phyloP scores from a whole-genome alignment of 331 rosid species.

The Quercus tomentella region DNA sequence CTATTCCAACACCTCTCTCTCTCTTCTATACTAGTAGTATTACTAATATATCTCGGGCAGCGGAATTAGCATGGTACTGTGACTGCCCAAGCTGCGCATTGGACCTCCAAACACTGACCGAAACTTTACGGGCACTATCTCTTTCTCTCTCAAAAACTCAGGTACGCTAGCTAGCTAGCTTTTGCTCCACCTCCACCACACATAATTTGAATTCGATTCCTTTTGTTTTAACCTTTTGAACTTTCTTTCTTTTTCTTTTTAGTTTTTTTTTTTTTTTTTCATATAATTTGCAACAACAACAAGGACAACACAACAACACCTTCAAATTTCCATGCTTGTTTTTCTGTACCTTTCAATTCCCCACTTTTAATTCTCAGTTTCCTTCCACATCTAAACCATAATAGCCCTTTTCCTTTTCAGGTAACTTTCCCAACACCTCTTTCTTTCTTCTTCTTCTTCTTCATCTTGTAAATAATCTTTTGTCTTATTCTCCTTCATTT shows the following conservation, averaged over 20 bases:
- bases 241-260: too few species aligned
- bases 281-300: neutral
- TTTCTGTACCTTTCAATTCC: neutral
- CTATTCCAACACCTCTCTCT: neutral
- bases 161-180: neutral
- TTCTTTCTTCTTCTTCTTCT: neutral
- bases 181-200: neutral
- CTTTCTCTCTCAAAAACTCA: neutral
- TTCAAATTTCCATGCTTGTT: neutral
- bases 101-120: neutral
- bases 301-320: neutral
- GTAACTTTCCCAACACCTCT: neutral
- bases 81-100: neutral
- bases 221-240: too few species aligned
- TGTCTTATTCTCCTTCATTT: neutral
- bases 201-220: neutral
- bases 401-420: neutral
- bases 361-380: too few species aligned
- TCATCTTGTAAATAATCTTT: neutral
- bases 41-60: conserved; percentile 5
- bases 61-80: neutral
- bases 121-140: conserved; percentile 1
- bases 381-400: too few species aligned
- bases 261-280: neutral
- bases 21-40: neutral